A percentile compares a stretch with the other conserved stretches of the same genome.
Conservation (phyloP, 2,329 filamentous ascomycete species). For the Diaporthe batatas region DNA sequence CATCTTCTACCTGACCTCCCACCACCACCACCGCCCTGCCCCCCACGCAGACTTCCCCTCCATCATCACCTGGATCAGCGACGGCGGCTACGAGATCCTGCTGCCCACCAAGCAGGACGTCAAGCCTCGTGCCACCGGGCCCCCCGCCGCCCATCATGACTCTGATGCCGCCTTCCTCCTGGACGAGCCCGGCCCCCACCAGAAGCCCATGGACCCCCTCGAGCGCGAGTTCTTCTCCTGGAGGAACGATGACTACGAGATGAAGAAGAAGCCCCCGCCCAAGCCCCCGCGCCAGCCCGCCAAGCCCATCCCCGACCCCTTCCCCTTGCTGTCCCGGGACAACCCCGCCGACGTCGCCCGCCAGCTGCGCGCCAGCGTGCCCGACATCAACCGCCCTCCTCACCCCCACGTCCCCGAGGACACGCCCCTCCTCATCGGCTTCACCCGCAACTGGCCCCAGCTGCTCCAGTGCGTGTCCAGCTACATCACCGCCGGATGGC, state of each 20-base stretch:
- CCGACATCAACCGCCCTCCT: conserved; percentile 52
- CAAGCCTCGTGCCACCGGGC: conserved; percentile 23
- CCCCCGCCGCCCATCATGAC: conserved; percentile 7
- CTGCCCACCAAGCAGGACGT: conserved; percentile 40
- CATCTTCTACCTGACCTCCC: conserved; percentile 40
- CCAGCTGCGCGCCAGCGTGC: conserved; percentile 43
- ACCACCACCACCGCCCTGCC: conserved; percentile 20
- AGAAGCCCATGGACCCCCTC: conserved; percentile 41
- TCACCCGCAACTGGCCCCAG: conserved; percentile 66
- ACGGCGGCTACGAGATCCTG: conserved; percentile 42
- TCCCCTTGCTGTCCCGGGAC: conserved; percentile 52
- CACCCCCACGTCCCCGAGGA: conserved; percentile 52
- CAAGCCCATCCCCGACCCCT: conserved; percentile 54
- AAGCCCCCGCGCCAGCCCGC: conserved; percentile 50
- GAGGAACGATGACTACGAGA: conserved; percentile 38
- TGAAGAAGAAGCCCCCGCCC: conserved; percentile 48
- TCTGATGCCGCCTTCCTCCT: conserved; percentile 13
- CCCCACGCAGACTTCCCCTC: conserved; percentile 34
- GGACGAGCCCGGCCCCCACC: conserved; percentile 38
- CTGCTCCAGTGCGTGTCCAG: conserved; percentile 65
- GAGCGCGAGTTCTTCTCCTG: conserved; percentile 39
- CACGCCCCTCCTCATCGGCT: conserved; percentile 62
- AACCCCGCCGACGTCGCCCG: conserved; percentile 45
- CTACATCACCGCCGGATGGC: conserved; percentile 69
- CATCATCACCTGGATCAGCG: conserved; percentile 41